Evolutionary conservation across 441 rosid genomes (phyloP).

Genomic region (Viola pubescens): DNA sequence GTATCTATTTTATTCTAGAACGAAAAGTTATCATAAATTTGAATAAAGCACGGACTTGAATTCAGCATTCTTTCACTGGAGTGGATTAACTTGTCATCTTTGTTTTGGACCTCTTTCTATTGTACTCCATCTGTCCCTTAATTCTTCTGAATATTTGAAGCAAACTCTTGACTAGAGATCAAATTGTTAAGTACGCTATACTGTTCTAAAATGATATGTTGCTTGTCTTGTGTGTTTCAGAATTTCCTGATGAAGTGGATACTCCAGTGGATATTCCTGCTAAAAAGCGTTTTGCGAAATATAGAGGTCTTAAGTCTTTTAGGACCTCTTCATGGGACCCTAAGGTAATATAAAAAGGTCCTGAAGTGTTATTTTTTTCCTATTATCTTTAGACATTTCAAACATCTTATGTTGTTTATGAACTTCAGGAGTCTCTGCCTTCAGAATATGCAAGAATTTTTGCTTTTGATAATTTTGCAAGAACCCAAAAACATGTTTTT

Average conservation of each 20-base stretch:
- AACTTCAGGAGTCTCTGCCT: conserved; percentile 83
- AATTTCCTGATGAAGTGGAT: conserved; percentile 95
- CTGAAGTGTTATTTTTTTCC: conserved; percentile 9
- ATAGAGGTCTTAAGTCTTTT: conserved; percentile 90
- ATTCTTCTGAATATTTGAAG: too few species aligned
- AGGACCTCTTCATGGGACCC: conserved; percentile 99
- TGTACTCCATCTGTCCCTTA: too few species aligned
- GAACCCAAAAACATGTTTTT: conserved; percentile 76
- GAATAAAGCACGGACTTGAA: not conserved
- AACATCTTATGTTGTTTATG: conserved; percentile 13
- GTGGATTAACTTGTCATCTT: not conserved
- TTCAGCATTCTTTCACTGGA: not conserved
- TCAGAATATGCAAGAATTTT: conserved; percentile 87
- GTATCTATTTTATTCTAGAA: conserved; percentile 30
- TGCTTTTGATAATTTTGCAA: conserved; percentile 75
- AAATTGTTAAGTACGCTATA: too few species aligned
- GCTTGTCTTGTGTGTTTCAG: conserved; percentile 28
- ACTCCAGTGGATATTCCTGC: conserved; percentile 85
- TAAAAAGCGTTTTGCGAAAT: conserved; percentile 83
- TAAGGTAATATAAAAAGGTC: conserved; percentile 43
- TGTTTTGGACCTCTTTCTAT: not conserved
- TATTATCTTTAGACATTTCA: conserved; percentile 5
- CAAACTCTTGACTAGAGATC: too few species aligned
- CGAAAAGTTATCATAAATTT: not conserved
- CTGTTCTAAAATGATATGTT: not conserved